These are phyloP conservation scores for Ananas comosus DNA, from an alignment of 176 grass and related monocot genomes.

Conservation along the genomic window DNA sequence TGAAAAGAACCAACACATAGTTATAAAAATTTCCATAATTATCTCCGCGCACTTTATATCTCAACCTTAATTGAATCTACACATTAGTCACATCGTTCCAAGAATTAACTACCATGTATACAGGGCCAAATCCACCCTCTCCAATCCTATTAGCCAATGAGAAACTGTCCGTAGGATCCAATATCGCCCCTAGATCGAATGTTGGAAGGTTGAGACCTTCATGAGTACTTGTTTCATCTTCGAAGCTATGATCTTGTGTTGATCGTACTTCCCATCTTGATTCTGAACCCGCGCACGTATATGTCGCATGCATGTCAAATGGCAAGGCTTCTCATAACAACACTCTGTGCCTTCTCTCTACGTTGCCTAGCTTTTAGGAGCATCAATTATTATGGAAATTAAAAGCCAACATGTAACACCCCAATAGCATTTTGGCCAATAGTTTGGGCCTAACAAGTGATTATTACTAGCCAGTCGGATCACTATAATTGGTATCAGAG, in stretches of 20 bases:
- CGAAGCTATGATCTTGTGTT: slow-evolving; percentile 21
- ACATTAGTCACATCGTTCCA: not conserved
- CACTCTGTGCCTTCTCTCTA: too few species aligned
- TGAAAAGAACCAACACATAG: slow-evolving; percentile 7
- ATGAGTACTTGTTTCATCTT: slow-evolving; percentile 24
- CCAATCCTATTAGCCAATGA: slow-evolving; percentile 41
- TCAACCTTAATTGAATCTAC: not conserved
- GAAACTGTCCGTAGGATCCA: slow-evolving; percentile 48
- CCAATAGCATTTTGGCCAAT: too few species aligned
- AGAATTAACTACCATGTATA: slow-evolving; percentile 51
- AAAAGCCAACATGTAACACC: too few species aligned
- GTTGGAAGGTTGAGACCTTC: slow-evolving; percentile 37
- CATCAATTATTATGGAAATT: too few species aligned
- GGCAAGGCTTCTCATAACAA: too few species aligned
- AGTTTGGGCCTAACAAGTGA: too few species aligned
- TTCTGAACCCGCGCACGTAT: too few species aligned
- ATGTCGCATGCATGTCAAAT: too few species aligned
- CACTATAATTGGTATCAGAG: too few species aligned
- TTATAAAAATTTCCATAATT: not conserved
- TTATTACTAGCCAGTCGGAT: too few species aligned
- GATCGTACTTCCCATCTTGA: slow-evolving; percentile 16
- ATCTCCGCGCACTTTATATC: not conserved
- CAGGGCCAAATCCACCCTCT: slow-evolving; percentile 59
- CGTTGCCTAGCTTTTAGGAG: too few species aligned
- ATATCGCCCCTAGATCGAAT: slow-evolving; percentile 30